Conservation (phyloP, 1,139 yeast genomes). For the Hemisphaericaspora xylofermentans region DNA sequence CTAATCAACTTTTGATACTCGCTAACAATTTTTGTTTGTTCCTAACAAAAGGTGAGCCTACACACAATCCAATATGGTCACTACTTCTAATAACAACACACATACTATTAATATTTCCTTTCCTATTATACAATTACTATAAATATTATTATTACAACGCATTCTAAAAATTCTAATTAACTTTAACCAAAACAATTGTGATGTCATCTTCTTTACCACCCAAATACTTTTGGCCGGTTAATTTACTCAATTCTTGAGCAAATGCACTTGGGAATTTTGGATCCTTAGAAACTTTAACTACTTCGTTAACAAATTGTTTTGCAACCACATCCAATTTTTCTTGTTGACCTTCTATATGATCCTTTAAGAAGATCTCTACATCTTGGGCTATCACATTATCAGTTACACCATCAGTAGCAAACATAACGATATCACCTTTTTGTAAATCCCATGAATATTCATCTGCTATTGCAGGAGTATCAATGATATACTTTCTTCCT, state of each 20-base stretch:
- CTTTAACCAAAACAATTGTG: conserved; percentile 72
- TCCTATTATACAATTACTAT: neutral
- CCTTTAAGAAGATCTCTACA: conserved; percentile 59
- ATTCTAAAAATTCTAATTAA: conserved; percentile 30
- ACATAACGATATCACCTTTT: conserved; percentile 71
- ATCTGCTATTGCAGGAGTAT: conserved; percentile 53
- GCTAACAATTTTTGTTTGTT: no score
- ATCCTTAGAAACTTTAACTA: conserved; percentile 69
- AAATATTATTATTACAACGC: no score
- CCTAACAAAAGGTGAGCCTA: no score
- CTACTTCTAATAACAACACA: neutral
- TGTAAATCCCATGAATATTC: conserved; percentile 50
- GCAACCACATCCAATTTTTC: conserved; percentile 41
- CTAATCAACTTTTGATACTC: no score
- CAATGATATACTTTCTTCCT: conserved; percentile 62
- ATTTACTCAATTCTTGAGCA: conserved; percentile 71
- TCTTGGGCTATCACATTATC: conserved; percentile 81
- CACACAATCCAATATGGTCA: no score
- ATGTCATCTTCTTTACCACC: conserved; percentile 98
- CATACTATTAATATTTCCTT: neutral
- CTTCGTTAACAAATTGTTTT: conserved; percentile 61
- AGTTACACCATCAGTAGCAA: conserved; percentile 92
- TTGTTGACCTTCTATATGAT: conserved; percentile 31
- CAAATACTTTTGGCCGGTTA: conserved; percentile 68
- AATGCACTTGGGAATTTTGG: conserved; percentile 79